Conservation (phyloP, 352 stramenopile species). For the Phytophthora sansomeana region DNA sequence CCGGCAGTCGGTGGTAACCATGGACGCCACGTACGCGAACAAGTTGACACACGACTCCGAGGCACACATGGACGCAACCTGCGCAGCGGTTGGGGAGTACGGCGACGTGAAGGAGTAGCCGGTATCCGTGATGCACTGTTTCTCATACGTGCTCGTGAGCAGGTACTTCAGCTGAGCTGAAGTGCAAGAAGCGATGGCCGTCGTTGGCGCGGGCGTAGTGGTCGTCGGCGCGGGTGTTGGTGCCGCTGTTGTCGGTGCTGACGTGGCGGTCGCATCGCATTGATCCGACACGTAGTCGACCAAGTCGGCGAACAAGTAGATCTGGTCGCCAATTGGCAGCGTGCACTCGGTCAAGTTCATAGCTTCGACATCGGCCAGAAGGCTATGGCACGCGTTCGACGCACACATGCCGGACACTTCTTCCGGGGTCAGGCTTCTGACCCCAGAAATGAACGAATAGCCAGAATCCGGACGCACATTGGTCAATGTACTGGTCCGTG, state of each 20-base stretch:
- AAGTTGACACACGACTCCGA: slow-evolving; percentile 29
- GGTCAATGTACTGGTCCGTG: slow-evolving; percentile 31
- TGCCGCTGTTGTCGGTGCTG: slow-evolving; percentile 14
- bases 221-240: slow-evolving; percentile 12
- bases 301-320: slow-evolving; percentile 38
- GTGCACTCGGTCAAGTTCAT: slow-evolving; percentile 38
- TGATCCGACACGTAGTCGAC: slow-evolving; percentile 35
- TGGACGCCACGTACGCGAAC: slow-evolving; percentile 23
- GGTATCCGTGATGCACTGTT: slow-evolving; percentile 29
- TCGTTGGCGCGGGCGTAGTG: slow-evolving; percentile 16
- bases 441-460: slow-evolving; percentile 35
- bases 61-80: slow-evolving; percentile 35
- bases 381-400: slow-evolving; percentile 29
- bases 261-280: slow-evolving; percentile 15
- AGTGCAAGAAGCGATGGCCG: slow-evolving; percentile 30
- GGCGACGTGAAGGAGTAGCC: slow-evolving; percentile 33
- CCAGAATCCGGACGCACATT: slow-evolving; percentile 37
- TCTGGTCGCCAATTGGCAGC: slow-evolving; percentile 34
- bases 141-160: slow-evolving; percentile 25
- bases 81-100: slow-evolving; percentile 15
- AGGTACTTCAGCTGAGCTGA: slow-evolving; percentile 28
- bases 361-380: slow-evolving; percentile 28
- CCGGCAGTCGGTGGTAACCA: slow-evolving; percentile 23
- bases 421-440: slow-evolving; percentile 8
- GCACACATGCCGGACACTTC: slow-evolving; percentile 36